Conservation (phyloP, 495 filamentous ascomycete species). For the Neurospora sp. region DNA sequence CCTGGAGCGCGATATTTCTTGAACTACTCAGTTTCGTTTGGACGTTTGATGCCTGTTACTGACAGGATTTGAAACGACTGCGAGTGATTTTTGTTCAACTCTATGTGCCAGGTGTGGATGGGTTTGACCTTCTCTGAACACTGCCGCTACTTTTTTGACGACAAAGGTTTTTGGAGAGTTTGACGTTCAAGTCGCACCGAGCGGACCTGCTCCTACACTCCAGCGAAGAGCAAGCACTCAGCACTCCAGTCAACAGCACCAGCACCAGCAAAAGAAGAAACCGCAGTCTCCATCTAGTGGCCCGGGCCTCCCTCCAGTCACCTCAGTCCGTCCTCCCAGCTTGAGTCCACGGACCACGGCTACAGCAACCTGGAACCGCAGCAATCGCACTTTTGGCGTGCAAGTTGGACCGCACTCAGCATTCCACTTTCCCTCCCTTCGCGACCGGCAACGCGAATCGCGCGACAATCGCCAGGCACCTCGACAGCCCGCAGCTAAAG, state of each 20-base stretch:
- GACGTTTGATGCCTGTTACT: neutral
- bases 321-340: neutral
- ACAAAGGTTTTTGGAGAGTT: constrained; percentile 18
- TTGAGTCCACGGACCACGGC: neutral
- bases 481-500: constrained; percentile 5
- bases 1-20: neutral
- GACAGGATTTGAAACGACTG: neutral
- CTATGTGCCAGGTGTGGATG: neutral
- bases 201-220: neutral
- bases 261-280: neutral
- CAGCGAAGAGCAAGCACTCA: constrained; percentile 2
- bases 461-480: constrained; percentile 27
- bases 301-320: neutral
- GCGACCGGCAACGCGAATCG: constrained; percentile 28
- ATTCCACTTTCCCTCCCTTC: constrained; percentile 16
- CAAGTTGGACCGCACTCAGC: constrained; percentile 3
- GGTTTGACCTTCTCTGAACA: neutral
- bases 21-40: neutral
- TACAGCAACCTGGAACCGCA: neutral
- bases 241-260: neutral
- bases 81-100: neutral
- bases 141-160: neutral
- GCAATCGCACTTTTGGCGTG: neutral
- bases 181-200: constrained; percentile 4
- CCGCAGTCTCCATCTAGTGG: neutral